These are phyloP conservation scores for Leccinum truebloodii DNA, from an alignment of 768 basidiomycete genomes.

Conservation along the genomic window DNA sequence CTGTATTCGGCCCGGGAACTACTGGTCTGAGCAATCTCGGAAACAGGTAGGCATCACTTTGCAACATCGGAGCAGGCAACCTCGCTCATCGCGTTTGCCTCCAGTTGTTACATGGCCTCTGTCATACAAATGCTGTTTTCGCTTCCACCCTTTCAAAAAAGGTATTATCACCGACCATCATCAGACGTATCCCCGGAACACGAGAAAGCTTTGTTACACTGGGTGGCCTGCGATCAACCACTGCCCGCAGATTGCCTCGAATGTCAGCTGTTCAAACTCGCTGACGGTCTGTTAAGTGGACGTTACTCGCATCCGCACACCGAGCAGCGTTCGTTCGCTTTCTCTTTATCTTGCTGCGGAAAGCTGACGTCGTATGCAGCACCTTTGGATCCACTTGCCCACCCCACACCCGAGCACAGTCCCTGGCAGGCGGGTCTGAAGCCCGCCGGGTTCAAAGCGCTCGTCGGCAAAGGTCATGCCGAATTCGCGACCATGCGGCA, in stretches of 20 bases:
- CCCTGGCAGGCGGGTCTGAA: conserved; percentile 73
- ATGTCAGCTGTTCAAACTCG: conserved; percentile 92
- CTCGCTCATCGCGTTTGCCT: conserved; percentile 1
- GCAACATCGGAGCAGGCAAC: background rate
- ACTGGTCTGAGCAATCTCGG: conserved; percentile 93
- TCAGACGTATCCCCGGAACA: conserved; percentile 10
- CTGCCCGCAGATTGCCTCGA: conserved; percentile 88
- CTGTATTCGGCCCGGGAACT: conserved; percentile 83
- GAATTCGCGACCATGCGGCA: conserved; percentile 97
- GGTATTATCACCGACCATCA: conserved; percentile 52
- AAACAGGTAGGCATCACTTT: conserved; percentile 58
- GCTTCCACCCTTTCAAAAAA: conserved; percentile 69
- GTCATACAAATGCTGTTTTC: conserved; percentile 86
- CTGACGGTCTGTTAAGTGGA: conserved; percentile 90
- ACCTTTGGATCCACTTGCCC: conserved; percentile 36
- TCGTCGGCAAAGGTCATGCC: conserved; percentile 89
- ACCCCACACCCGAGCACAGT: conserved; percentile 25
- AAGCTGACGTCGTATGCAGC: conserved; percentile 18
- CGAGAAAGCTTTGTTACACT: conserved; percentile 50
- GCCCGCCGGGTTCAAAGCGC: conserved; percentile 81
- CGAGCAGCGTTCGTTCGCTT: conserved; percentile 22
- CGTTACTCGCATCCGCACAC: conserved; percentile 75
- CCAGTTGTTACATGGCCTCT: conserved; percentile 96
- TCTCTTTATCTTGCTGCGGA: conserved; percentile 8
- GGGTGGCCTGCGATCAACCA: conserved; percentile 57